Conservation (phyloP, 306 rosid genomes). For the Quercus bicolor region DNA sequence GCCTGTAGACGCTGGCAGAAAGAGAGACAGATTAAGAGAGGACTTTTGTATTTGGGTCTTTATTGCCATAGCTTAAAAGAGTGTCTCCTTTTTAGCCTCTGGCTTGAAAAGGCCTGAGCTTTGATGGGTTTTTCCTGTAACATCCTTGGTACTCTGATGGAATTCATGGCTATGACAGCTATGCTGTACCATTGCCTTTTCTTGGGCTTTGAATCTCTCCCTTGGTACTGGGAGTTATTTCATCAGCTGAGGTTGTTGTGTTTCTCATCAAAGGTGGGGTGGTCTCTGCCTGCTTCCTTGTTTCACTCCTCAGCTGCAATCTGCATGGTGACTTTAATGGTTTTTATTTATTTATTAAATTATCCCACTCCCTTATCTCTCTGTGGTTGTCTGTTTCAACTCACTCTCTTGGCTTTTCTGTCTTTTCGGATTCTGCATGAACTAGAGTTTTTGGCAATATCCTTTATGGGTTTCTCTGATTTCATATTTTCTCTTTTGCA, state of each 20-base stretch:
- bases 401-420: constrained; percentile 23
- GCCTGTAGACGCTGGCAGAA: constrained; percentile 28
- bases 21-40: constrained; percentile 21
- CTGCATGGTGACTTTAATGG: constrained; percentile 44
- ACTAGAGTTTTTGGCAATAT: constrained; percentile 12
- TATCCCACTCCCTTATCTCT: constrained; percentile 18
- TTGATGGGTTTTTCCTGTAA: constrained; percentile 53
- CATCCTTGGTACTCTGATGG: constrained; percentile 63
- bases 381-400: constrained; percentile 37
- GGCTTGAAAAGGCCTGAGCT: constrained; percentile 36
- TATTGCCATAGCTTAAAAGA: constrained; percentile 48
- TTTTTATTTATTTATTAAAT: neutral
- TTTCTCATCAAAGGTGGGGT: constrained; percentile 25
- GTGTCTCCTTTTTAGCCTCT: constrained; percentile 34
- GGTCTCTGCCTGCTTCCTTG: constrained; percentile 9
- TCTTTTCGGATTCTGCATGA: constrained; percentile 35
- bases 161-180: constrained; percentile 90
- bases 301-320: constrained; percentile 32
- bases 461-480: neutral
- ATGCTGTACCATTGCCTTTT: constrained; percentile 42
- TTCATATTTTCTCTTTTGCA: constrained; percentile 2
- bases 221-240: constrained; percentile 48
- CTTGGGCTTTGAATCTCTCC: constrained; percentile 49
- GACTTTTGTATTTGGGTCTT: constrained; percentile 38
- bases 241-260: constrained; percentile 31